phyloP scores from a whole-genome alignment of 75 land plant genomes.

The Selaginella moellendorffii region DNA sequence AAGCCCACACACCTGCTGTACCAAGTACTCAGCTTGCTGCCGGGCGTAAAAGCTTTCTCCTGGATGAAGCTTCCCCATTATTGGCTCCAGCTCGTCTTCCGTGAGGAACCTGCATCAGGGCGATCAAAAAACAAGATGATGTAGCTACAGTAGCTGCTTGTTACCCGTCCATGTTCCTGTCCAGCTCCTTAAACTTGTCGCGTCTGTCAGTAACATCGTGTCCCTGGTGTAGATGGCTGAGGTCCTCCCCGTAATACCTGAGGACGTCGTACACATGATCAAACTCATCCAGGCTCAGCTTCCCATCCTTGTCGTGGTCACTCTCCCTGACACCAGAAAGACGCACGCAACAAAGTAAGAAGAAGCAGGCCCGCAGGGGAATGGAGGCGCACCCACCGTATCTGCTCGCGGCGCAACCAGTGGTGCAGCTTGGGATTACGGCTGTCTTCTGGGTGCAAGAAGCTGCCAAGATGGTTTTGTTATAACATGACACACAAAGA shows the following conservation, averaged over 20 bases:
- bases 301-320: conserved; percentile 76
- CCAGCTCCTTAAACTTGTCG: conserved; percentile 48
- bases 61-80: conserved; percentile 66
- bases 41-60: conserved; percentile 73
- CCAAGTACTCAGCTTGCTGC: conserved; percentile 80
- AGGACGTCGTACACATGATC: conserved; percentile 60
- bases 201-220: conserved; percentile 10
- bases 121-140: too few species aligned
- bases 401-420: conserved; percentile 72
- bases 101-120: conserved; percentile 54
- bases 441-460: conserved; percentile 81
- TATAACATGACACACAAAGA: background rate
- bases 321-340: conserved; percentile 36
- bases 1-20: conserved; percentile 45
- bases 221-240: background rate
- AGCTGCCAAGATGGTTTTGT: conserved; percentile 50
- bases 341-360: background rate
- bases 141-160: too few species aligned
- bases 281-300: conserved; percentile 61
- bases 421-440: conserved; percentile 44
- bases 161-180: conserved; percentile 77
- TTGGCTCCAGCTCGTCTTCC: conserved; percentile 48
- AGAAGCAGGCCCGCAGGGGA: background rate
- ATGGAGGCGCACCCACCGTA: conserved; percentile 34
- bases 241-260: conserved; percentile 41